Evolutionary conservation across 2,329 filamentous ascomycete species (phyloP).

Genomic region (Colletotrichum cordylinicola): DNA sequence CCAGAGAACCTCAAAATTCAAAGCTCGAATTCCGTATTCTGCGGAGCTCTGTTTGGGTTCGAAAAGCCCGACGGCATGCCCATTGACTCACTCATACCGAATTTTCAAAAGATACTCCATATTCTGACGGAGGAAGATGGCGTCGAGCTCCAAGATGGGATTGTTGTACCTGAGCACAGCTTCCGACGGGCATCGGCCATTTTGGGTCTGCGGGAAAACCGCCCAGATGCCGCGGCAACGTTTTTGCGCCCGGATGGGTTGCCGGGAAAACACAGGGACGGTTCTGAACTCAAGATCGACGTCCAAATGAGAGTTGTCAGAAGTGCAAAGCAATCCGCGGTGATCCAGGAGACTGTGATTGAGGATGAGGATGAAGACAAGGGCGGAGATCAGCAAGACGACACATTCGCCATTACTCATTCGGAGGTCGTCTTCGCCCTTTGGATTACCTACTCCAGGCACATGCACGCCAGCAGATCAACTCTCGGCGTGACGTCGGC

Average conservation of each 20-base stretch:
- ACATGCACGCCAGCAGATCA: conserved; percentile 78
- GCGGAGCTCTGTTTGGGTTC: conserved; percentile 88
- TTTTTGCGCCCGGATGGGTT: conserved; percentile 88
- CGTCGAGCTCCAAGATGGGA: conserved; percentile 85
- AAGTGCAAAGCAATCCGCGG: conserved; percentile 73
- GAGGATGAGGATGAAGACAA: conserved; percentile 55
- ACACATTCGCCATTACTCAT: conserved; percentile 54
- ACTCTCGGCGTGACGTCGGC: conserved; percentile 67
- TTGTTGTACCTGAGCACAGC: conserved; percentile 94
- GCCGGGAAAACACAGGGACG: conserved; percentile 86
- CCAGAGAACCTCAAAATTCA: conserved; percentile 79
- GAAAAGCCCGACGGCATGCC: conserved; percentile 80
- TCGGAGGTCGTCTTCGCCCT: conserved; percentile 90
- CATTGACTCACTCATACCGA: conserved; percentile 82
- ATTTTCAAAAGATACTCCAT: conserved; percentile 83
- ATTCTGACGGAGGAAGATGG: conserved; percentile 88
- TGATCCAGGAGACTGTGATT: conserved; percentile 68
- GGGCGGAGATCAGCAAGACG: conserved; percentile 41
- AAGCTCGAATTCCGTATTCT: conserved; percentile 95
- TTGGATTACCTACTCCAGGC: conserved; percentile 96
- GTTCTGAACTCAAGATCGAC: conserved; percentile 90
- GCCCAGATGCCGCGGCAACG: conserved; percentile 76
- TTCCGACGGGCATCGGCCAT: conserved; percentile 90
- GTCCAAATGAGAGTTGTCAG: conserved; percentile 96
- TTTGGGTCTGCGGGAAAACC: conserved; percentile 82